Base-by-base conservation (phyloP, 192 early-diverging fungal genomes). In the Podila verticillata region DNA sequence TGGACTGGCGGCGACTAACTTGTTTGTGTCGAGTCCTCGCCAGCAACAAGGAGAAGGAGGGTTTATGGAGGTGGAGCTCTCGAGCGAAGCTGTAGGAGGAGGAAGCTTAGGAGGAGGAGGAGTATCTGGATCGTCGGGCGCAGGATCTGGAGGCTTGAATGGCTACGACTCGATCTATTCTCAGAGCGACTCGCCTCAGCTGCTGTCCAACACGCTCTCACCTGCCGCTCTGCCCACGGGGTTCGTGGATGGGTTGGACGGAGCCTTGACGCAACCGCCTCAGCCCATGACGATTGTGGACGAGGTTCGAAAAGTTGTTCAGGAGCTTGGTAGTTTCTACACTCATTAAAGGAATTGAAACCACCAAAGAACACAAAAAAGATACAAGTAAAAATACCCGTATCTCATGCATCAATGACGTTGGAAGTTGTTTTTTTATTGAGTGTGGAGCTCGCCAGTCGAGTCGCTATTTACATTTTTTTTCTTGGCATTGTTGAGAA, bases 11-110 rank as follows among this genome's bases (percentile, higher is more conserved):
- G 64, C 77, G 32, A 80, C 72, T 32, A 72, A 35, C 28, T 30
- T 80, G 29, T 80, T 80, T 64, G 70, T 80, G 10, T 80, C 65
- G 31, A 80, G 69, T 59, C 75, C 75, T 28, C 75, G 75, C 17
- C 64, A 19, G 6, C 69, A 7, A 24, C 70, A 39, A 4, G 74
- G 60, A n/a, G 65, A n/a, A 28, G 56, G 57, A 20, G 24, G 35
- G 44, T 66, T 57, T n/a, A 79, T 79, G 69, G 75, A 79, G 2
- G 69, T 79, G 35, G 74, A 77, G 36, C 47, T 69, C 19, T 54
- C 65, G 22, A 56, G 1, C 20, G 30, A 32, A 9, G 54, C 13
- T 29, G 34, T n/a, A 24, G 9, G 10, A 49, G 51, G 5, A 1
- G 31, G 39, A 44, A 15, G 20, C 7, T 15, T 29, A 61, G 30